These are phyloP conservation scores for Trametes cinnabarina DNA, from an alignment of 768 basidiomycete species.

Conservation along the genomic window DNA sequence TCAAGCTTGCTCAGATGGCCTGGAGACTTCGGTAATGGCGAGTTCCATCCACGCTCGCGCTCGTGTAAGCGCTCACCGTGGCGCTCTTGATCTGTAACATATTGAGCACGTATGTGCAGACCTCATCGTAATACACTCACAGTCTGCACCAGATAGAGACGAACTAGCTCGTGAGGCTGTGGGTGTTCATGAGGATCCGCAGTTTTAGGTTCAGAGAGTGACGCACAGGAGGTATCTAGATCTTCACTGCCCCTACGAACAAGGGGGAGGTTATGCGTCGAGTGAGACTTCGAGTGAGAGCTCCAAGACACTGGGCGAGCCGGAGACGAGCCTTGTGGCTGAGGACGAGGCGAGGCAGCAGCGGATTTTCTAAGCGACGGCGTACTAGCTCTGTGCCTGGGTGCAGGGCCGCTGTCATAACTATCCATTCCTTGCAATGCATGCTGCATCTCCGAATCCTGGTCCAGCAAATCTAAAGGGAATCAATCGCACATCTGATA, in stretches of 20 bases:
- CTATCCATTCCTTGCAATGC: constrained; percentile 56
- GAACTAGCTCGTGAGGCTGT: constrained; percentile 33
- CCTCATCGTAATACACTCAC: constrained; percentile 13
- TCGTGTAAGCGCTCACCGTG: constrained; percentile 36
- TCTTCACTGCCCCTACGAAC: constrained; percentile 23
- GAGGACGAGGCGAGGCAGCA: constrained; percentile 7
- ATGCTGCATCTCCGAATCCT: constrained; percentile 71
- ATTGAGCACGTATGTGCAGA: not conserved
- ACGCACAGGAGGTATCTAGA: constrained; percentile 21
- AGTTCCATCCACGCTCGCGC: constrained; percentile 51
- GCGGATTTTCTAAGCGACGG: constrained; percentile 1
- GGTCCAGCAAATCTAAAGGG: constrained; percentile 58
- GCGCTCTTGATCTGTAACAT: constrained; percentile 27
- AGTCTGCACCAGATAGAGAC: constrained; percentile 28
- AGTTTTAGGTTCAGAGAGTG: not conserved
- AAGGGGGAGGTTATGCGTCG: constrained; percentile 22
- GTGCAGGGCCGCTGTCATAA: constrained; percentile 40
- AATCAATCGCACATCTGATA: constrained; percentile 7
- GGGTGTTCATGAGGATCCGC: not conserved
- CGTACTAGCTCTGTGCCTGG: constrained; percentile 7
- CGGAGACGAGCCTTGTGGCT: constrained; percentile 6
- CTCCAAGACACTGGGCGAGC: constrained; percentile 23
- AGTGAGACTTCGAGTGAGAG: constrained; percentile 27
- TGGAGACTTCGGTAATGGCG: constrained; percentile 19
- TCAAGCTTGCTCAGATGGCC: constrained; percentile 17